phyloP scores from a whole-genome alignment of 768 basidiomycete species.

The Termitomyces sp. region DNA sequence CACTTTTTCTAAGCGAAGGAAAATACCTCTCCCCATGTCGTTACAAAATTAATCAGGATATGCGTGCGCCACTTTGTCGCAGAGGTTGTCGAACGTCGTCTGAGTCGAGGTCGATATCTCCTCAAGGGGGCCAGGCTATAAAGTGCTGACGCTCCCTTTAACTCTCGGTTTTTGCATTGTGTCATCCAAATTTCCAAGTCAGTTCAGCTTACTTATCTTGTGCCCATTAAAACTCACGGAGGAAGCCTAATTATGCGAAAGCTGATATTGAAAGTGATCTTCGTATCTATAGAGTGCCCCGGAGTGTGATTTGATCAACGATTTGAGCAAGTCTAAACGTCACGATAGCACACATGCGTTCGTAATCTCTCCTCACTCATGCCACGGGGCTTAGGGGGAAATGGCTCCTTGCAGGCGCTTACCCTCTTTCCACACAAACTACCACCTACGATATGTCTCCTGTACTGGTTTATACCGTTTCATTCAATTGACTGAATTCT shows the following conservation, averaged over 20 bases:
- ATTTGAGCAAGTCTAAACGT: constrained; percentile 1
- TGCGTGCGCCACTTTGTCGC: constrained; percentile 50
- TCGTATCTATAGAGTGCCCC: background rate
- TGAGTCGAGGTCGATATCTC: constrained; percentile 16
- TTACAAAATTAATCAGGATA: constrained; percentile 21
- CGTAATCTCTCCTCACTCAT: constrained; percentile 3
- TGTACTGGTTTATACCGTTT: background rate
- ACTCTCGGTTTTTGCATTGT: no score
- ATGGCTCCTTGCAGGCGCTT: background rate
- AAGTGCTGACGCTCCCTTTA: no score
- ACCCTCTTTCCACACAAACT: background rate
- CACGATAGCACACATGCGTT: constrained; percentile 1
- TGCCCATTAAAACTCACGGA: no score
- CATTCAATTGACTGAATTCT: background rate
- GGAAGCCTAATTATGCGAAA: no score
- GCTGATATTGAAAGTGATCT: background rate
- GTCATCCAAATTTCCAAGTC: no score
- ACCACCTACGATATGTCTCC: constrained; percentile 5
- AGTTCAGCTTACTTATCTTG: no score
- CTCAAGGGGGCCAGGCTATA: constrained; percentile 20
- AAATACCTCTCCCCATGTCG: no score
- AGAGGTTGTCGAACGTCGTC: constrained; percentile 9
- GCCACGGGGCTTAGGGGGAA: constrained; percentile 2
- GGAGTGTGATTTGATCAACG: constrained; percentile 9
- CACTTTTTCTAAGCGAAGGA: background rate